These are phyloP conservation scores for Beauveria caledonica DNA, from an alignment of 2,329 filamentous ascomycete species.

Conservation along the genomic window DNA sequence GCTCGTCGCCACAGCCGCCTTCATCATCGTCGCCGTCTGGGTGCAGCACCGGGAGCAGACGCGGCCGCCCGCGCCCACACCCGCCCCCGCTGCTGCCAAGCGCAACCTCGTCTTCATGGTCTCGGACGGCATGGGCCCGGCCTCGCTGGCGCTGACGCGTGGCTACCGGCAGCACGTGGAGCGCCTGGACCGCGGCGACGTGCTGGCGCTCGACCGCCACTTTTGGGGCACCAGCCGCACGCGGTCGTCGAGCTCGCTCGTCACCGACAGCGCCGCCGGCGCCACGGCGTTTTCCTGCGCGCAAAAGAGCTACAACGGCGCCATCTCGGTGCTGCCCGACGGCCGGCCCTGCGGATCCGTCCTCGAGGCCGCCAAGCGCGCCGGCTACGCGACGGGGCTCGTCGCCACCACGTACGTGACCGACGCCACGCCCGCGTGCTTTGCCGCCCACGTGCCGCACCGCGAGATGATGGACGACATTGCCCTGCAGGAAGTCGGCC, in stretches of 20 bases:
- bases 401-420: conserved; percentile 94
- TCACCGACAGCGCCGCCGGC: conserved; percentile 95
- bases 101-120: conserved; percentile 98
- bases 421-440: conserved; percentile 93
- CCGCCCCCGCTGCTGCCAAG: conserved; percentile 56
- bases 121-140: conserved; percentile 95
- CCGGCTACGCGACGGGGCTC: conserved; percentile 85
- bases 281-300: conserved; percentile 94
- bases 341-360: conserved; percentile 82
- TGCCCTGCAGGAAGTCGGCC: conserved; percentile 83
- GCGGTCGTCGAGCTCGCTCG: conserved; percentile 70
- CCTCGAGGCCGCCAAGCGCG: conserved; percentile 85
- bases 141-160: conserved; percentile 77
- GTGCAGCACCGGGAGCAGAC: conserved; percentile 61
- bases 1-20: conserved; percentile 65
- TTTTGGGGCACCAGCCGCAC: conserved; percentile 88
- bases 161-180: conserved; percentile 75
- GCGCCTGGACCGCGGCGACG: conserved; percentile 64
- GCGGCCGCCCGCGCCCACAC: conserved; percentile 19
- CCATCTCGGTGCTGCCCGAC: conserved; percentile 82
- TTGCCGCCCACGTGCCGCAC: conserved; percentile 77
- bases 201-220: conserved; percentile 75
- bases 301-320: conserved; percentile 91
- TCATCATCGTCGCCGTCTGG: conserved; percentile 72
- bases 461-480: conserved; percentile 82